These are phyloP conservation scores for Annulohypoxylon stygium DNA, from an alignment of 495 filamentous ascomycete genomes.

Conservation along the genomic window DNA sequence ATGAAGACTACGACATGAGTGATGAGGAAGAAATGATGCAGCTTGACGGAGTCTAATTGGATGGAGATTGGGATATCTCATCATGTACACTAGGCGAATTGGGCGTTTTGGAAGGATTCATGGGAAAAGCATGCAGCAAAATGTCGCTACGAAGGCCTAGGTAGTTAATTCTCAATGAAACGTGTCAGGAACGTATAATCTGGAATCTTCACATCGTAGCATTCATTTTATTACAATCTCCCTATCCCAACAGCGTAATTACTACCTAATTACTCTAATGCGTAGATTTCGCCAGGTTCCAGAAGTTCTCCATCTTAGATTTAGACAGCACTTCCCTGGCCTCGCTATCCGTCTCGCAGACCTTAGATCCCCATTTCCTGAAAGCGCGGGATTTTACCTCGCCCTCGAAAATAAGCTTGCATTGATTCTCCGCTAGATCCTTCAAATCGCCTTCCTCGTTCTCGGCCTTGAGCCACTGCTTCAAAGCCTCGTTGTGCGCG, in stretches of 20 bases:
- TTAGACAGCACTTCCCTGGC: constrained; percentile 84
- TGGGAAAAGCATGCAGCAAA: not conserved
- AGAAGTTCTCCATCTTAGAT: constrained; percentile 94
- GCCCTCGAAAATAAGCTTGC: constrained; percentile 87
- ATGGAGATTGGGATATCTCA: not conserved
- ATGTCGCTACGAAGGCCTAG: not conserved
- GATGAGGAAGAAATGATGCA: constrained; percentile 75
- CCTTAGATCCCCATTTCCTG: constrained; percentile 84
- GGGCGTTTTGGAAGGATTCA: constrained; percentile 7
- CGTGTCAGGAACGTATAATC: not conserved
- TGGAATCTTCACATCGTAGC: not conserved
- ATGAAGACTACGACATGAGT: constrained; percentile 69
- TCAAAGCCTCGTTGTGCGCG: constrained; percentile 71
- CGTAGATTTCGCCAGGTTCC: constrained; percentile 84
- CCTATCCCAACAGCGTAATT: constrained; percentile 3
- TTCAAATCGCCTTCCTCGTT: constrained; percentile 84
- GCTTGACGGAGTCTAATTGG: constrained; percentile 54
- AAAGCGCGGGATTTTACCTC: constrained; percentile 82
- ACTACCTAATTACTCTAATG: constrained; percentile 15
- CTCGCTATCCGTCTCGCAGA: constrained; percentile 89
- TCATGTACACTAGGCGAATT: constrained; percentile 21
- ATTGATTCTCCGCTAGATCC: constrained; percentile 83
- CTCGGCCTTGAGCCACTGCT: constrained; percentile 80
- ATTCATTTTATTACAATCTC: constrained; percentile 32
- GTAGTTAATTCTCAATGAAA: not conserved